phyloP scores from a whole-genome alignment of 495 filamentous ascomycete species.

The Podospora anserina region DNA sequence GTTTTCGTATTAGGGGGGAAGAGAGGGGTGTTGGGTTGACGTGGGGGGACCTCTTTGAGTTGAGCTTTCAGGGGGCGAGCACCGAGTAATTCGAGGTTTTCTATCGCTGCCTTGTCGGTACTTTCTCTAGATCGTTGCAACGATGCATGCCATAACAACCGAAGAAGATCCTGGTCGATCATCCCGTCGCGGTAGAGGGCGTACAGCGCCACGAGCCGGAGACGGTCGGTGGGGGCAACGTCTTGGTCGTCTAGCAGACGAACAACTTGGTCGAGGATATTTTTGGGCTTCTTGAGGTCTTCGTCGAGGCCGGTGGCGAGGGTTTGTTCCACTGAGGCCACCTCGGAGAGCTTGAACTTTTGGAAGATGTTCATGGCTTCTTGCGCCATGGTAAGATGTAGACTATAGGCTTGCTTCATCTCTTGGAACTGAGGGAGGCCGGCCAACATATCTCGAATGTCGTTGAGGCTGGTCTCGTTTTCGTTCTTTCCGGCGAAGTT shows the following conservation, averaged over 20 bases:
- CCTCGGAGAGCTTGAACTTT: slow-evolving; percentile 74
- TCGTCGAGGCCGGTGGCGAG: slow-evolving; percentile 92
- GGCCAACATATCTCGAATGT: slow-evolving; percentile 94
- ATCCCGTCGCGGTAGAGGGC: slow-evolving; percentile 86
- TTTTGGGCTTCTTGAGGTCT: slow-evolving; percentile 86
- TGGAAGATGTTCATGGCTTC: slow-evolving; percentile 94
- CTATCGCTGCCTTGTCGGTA: slow-evolving; percentile 62
- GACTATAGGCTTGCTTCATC: slow-evolving; percentile 89
- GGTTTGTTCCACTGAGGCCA: slow-evolving; percentile 79
- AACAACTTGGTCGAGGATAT: slow-evolving; percentile 78
- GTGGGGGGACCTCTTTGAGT: slow-evolving; percentile 64
- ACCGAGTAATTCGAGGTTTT: slow-evolving; percentile 80
- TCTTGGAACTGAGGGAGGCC: slow-evolving; percentile 91
- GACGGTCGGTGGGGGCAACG: slow-evolving; percentile 65
- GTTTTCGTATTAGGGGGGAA: slow-evolving; percentile 61
- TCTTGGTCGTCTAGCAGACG: slow-evolving; percentile 79
- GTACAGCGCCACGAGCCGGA: slow-evolving; percentile 82
- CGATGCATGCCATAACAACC: slow-evolving; percentile 78
- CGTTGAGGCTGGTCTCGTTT: slow-evolving; percentile 73
- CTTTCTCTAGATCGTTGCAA: slow-evolving; percentile 55
- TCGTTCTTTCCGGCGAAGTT: slow-evolving; percentile 75
- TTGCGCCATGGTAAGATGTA: slow-evolving; percentile 97
- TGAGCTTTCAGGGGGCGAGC: slow-evolving; percentile 62
- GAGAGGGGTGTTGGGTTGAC: slow-evolving; percentile 58
- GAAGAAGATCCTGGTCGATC: slow-evolving; percentile 76